A percentile compares a stretch with the other conserved stretches of the same genome.
phyloP scores from a whole-genome alignment of 257 asterid genomes.

The Plectranthus barbatus region DNA sequence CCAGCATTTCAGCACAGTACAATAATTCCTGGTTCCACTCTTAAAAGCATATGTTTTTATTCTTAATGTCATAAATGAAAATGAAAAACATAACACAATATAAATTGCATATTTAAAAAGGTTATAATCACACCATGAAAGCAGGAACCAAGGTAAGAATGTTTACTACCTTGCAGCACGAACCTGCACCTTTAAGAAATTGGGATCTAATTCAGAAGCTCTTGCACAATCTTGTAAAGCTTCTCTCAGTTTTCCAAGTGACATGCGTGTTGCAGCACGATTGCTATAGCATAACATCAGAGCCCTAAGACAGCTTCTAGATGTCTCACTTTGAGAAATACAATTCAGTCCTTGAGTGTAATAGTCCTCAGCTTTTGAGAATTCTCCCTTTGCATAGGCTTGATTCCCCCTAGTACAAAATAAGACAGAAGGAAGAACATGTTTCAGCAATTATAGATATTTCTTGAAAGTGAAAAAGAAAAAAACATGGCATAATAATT shows the following conservation, averaged over 20 bases:
- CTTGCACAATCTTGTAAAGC: conserved; percentile 83
- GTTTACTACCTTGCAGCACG: conserved; percentile 89
- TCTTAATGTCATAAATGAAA: conserved; percentile 5
- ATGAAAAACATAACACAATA: background rate
- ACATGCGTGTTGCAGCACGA: conserved; percentile 93
- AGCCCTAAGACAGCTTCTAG: conserved; percentile 71
- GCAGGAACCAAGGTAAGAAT: conserved; percentile 3
- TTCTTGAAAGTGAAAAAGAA: background rate
- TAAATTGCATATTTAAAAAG: conserved; percentile 7
- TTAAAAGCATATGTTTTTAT: background rate
- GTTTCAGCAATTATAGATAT: background rate
- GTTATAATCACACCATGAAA: conserved; percentile 6
- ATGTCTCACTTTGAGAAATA: conserved; percentile 56
- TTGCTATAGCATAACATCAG: conserved; percentile 89
- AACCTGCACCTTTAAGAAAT: conserved; percentile 70
- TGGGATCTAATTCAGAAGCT: conserved; percentile 78
- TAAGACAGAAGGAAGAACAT: conserved; percentile 23
- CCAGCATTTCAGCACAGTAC: background rate
- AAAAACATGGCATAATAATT: background rate
- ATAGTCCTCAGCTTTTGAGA: conserved; percentile 76
- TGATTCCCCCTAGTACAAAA: conserved; percentile 80
- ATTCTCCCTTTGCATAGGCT: conserved; percentile 85
- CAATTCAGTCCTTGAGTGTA: conserved; percentile 76
- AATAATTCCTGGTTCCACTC: background rate
- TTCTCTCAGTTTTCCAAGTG: conserved; percentile 83